Conservation (phyloP, 1,284 basidiomycete species). For the Tetrapyrgos nigripes region DNA sequence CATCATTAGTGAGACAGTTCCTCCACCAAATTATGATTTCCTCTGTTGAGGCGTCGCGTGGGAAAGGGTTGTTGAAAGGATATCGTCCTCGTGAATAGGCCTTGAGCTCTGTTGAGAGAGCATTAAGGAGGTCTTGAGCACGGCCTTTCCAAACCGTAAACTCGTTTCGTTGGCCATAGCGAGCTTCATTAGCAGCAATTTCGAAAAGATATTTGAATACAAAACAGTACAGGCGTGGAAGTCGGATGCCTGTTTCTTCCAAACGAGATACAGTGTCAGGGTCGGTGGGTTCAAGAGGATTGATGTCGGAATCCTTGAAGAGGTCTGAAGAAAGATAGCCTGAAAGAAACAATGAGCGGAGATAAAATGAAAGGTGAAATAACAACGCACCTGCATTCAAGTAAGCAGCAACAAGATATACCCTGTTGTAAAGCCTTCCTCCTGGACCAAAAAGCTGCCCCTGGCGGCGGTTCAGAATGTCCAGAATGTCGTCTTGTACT, state of each 20-base stretch:
- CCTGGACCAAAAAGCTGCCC: conserved; percentile 29
- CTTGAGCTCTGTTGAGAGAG: conserved; percentile 25
- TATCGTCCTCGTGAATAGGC: conserved; percentile 25
- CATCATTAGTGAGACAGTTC: not conserved
- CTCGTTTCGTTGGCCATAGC: conserved; percentile 17
- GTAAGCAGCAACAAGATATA: conserved; percentile 34
- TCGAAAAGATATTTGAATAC: conserved; percentile 21
- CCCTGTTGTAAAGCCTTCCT: conserved; percentile 27
- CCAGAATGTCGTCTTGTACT: conserved; percentile 28
- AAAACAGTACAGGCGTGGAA: conserved; percentile 20
- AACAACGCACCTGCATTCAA: conserved; percentile 33
- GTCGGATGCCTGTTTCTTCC: conserved; percentile 14
- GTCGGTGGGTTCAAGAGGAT: not conserved
- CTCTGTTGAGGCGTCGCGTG: not conserved
- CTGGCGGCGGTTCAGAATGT: conserved; percentile 31
- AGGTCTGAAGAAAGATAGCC: not conserved
- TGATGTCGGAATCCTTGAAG: not conserved
- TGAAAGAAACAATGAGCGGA: not conserved
- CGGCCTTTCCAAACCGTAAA: conserved; percentile 25
- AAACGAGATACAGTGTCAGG: no score
- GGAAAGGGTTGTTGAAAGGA: conserved; percentile 24
- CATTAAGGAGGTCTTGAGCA: conserved; percentile 25
- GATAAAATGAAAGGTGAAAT: not conserved
- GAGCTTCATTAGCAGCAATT: conserved; percentile 21
- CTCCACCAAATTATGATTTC: conserved; percentile 9